Percentiles rank a stretch among this genome's conserved stretches.
phyloP scores from a whole-genome alignment of 176 grass and related monocot species.

The Bothriochloa decipiens region DNA sequence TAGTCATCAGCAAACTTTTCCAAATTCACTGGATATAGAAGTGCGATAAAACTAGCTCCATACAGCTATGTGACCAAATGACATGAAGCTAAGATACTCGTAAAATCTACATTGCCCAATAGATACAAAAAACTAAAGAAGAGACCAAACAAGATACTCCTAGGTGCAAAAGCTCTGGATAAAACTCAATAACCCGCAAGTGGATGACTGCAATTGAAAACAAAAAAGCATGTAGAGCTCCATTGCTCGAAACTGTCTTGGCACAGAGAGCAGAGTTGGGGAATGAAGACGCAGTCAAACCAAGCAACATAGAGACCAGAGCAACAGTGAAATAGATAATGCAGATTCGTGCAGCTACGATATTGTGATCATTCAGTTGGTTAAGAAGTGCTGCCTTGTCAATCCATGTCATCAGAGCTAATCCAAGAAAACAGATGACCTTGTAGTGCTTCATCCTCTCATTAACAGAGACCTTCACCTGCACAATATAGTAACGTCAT shows the following conservation, averaged over 20 bases:
- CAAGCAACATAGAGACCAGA: not conserved
- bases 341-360: rapidly evolving
- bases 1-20: too few relatives aligned
- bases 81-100: too few relatives aligned
- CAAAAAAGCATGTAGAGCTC: not conserved
- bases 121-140: not conserved
- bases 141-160: too few relatives aligned
- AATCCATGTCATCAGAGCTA: not conserved
- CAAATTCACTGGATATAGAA: too few relatives aligned
- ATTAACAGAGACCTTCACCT: not conserved
- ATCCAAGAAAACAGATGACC: not conserved
- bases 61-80: too few relatives aligned
- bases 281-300: not conserved
- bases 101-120: not conserved
- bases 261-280: not conserved
- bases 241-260: not conserved
- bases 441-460: not conserved
- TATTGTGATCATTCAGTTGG: not conserved
- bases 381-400: not conserved
- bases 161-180: not conserved
- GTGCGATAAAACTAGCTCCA: too few relatives aligned
- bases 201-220: not conserved
- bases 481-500: not conserved
- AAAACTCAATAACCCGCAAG: rapidly evolving
- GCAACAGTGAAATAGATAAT: rapidly evolving